Base-by-base conservation (phyloP, 768 basidiomycete species). In the Exsudoporus frostii region DNA sequence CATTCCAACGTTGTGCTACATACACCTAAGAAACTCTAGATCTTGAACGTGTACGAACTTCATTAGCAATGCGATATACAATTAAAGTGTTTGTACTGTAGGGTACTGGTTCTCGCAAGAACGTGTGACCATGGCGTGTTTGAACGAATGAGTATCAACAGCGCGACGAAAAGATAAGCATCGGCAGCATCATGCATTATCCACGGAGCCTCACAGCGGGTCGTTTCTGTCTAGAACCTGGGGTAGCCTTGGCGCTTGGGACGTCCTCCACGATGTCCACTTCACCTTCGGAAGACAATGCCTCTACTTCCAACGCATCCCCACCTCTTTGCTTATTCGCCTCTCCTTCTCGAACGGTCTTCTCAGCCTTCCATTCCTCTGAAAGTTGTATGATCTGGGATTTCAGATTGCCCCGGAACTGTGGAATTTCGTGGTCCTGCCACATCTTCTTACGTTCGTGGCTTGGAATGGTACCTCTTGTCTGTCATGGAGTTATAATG, bases 301-400 rank as follows among this genome's bases (percentile, higher is more conserved):
- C 47, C 15, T 64, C 67, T 5, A 55, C 53, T 17, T 62, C 63
- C 40, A 52, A 7, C 5, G 22, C 50, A 20, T 50, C 54, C 11
- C 58, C 58, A 39, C 64, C 58, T 24, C 67, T 66, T n/a, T 56
- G 63, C 40, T 71, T 71, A 36, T 63, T 69, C 36, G 50, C 58
- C 20, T 62, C 66, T 51, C 71, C 70, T 51, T 65, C 71, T 62
- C 75, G 72, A 39, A 65, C 65, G 14, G 66, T 74, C 37, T 77
- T 78, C 34, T 71, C 70, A 45, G 71, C 70, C 63, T 76, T 78
- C 80, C 84, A 86, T 17, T 76, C 73, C 22, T 65, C 59, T n/a
- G 86, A 85, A 25, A 88, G 71, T 4, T 61, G 48, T 8, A 59
- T 48, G 27, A 86, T 82, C 8, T 73, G 72, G 3, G 56, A 57